Evolutionary conservation across 1,139 yeast genomes (phyloP).

Genomic region (Taphrina deformans): DNA sequence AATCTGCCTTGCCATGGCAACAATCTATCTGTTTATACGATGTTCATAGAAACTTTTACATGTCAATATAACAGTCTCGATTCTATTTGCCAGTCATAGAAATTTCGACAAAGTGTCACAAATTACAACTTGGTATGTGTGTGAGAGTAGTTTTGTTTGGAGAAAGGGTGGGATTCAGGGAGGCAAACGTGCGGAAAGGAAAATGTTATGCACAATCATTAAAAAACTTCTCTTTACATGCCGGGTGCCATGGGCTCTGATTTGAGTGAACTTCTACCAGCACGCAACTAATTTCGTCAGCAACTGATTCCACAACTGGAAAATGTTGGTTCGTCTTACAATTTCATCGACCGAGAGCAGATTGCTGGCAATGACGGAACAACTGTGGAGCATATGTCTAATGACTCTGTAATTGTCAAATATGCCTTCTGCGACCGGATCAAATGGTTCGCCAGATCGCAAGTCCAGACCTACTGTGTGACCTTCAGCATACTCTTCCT

Average conservation of each 20-base stretch:
- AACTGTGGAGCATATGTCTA: slow-evolving; percentile 87
- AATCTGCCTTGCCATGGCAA: too few relatives aligned
- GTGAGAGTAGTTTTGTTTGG: too few relatives aligned
- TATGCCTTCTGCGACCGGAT: slow-evolving; percentile 88
- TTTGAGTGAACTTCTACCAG: slow-evolving; percentile 23
- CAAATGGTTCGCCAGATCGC: slow-evolving; percentile 91
- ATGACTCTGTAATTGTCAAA: slow-evolving; percentile 96
- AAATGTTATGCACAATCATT: neutral
- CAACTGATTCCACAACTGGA: neutral
- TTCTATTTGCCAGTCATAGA: too few relatives aligned
- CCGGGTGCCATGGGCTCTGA: slow-evolving; percentile 13
- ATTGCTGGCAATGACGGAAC: slow-evolving; percentile 92
- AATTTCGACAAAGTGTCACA: too few relatives aligned
- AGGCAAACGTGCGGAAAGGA: neutral
- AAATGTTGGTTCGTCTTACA: slow-evolving; percentile 44
- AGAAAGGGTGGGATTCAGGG: too few relatives aligned
- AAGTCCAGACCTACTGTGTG: slow-evolving; percentile 88
- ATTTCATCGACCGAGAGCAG: slow-evolving; percentile 91
- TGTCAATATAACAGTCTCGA: too few relatives aligned
- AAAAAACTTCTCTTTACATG: neutral
- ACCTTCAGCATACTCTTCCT: slow-evolving; percentile 83
- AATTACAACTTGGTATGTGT: too few relatives aligned
- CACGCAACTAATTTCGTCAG: slow-evolving; percentile 12
- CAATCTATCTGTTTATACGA: too few relatives aligned
- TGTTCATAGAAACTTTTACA: too few relatives aligned